Base-by-base conservation (phyloP, 2,329 filamentous ascomycete species). In the Aureobasidium sp. region DNA sequence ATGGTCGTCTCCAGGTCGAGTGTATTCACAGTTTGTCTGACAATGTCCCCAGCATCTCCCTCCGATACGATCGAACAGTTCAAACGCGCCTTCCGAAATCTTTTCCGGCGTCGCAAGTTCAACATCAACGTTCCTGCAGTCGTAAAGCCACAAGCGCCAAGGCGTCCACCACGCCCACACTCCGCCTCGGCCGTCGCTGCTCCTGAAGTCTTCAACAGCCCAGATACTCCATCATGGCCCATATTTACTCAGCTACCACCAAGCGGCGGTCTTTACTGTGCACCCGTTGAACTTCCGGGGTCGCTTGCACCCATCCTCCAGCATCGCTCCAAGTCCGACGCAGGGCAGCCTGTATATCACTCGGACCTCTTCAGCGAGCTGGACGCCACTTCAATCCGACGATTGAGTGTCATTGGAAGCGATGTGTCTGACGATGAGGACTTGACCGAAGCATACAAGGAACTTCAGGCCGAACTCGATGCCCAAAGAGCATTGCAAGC, bases 21-120 rank as follows among this genome's bases (percentile, higher is more conserved):
- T 53, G 11, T 27, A 45, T 30, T 13, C 11, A 37, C n/a, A 21
- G 15, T 21, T 29, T 10, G 27, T 41, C 47, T 62, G 54, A 62
- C 47, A 62, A 44, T 32, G 42, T 61, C 52, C 39, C 54, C 59
- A 68, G 67, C 66, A 53, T 67, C 67, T 44, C 63, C 67, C 39
- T 65, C 67, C 45, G 66, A 69, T 59, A 64, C 66, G 21, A 42
- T 65, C 59, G 62, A 61, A 52, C 65, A 65, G 44, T 61, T 71
- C 53, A 70, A 69, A 64, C 66, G 65, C 47, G 66, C 66, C 25
- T 66, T 71, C 59, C 68, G 69, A 49, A 65, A 65, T 60, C 64
- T 71, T 44, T 69, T 71, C 61, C 66, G 64, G 54, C 58, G 64
- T 39, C 67, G 65, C 32, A 67, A 59, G 45, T 29, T 36, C 34